Conservation (phyloP, 192 early-diverging fungal genomes). For the Coemansia sp. region DNA sequence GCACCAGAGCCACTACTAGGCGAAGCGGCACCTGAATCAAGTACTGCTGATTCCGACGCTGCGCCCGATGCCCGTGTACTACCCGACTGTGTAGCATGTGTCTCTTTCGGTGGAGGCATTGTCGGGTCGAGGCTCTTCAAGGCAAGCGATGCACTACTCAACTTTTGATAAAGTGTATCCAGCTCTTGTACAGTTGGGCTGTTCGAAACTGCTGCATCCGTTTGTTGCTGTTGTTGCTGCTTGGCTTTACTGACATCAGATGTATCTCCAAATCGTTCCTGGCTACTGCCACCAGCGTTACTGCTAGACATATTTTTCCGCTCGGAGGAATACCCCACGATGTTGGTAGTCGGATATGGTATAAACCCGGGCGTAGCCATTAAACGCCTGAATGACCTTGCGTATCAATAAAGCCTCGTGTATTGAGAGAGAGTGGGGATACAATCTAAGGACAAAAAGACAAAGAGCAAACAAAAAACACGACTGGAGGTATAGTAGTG, state of each 20-base stretch:
- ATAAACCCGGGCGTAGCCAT: constrained; percentile 43
- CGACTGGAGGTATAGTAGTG: not conserved
- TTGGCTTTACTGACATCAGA: not conserved
- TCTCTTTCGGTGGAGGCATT: constrained; percentile 9
- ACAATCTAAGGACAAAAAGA: too few relatives aligned
- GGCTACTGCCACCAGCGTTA: not conserved
- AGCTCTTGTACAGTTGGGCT: constrained; percentile 29
- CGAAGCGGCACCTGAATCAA: constrained; percentile 30
- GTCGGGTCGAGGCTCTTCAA: constrained; percentile 36
- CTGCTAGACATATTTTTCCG: constrained; percentile 20
- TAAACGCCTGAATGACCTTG: constrained; percentile 9
- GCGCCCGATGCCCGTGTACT: not conserved
- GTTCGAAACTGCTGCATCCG: not conserved
- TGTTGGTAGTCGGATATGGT: constrained; percentile 20
- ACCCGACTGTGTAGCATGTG: constrained; percentile 1
- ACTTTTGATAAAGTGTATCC: constrained; percentile 38
- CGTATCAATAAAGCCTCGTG: not conserved
- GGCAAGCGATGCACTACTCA: constrained; percentile 38
- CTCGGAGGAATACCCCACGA: constrained; percentile 22
- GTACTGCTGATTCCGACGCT: not conserved
- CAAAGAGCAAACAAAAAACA: not conserved
- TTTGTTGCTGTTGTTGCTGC: not conserved
- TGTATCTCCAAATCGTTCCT: not conserved
- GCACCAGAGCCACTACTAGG: constrained; percentile 16
- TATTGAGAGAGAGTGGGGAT: too few relatives aligned